Percentiles rank a stretch among this genome's conserved stretches.
Conservation (phyloP, 768 basidiomycete species). For the Hypsizygus marmoreus region DNA sequence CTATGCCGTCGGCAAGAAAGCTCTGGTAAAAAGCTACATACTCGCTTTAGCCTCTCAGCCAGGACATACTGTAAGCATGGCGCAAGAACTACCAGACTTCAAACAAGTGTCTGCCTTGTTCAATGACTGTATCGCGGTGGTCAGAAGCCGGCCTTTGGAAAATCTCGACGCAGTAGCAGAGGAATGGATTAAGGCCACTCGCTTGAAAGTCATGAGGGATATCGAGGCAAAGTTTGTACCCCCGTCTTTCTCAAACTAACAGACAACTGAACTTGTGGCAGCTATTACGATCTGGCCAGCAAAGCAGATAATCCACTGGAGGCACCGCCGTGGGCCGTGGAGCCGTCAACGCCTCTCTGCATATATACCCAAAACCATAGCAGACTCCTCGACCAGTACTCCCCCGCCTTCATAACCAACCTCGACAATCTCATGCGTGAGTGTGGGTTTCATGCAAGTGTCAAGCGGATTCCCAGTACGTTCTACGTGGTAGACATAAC, state of each 20-base stretch:
- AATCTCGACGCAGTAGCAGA: slow-evolving; percentile 7
- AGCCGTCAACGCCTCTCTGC: background rate
- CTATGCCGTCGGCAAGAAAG: too few species aligned
- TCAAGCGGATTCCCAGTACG: background rate
- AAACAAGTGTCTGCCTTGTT: slow-evolving; percentile 12
- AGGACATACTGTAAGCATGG: too few species aligned
- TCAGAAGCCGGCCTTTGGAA: background rate
- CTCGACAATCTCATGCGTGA: slow-evolving; percentile 2
- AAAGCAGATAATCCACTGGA: background rate
- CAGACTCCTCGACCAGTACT: background rate
- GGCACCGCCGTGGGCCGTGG: slow-evolving; percentile 4
- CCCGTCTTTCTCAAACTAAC: too few species aligned
- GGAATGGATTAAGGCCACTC: slow-evolving; percentile 8
- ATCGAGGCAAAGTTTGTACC: slow-evolving; percentile 6
- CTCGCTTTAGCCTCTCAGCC: too few species aligned
- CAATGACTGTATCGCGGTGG: slow-evolving; percentile 7
- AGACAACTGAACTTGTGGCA: too few species aligned
- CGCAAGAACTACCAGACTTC: slow-evolving; percentile 2
- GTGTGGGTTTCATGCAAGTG: slow-evolving; percentile 7
- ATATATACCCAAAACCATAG: background rate
- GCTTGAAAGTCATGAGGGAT: background rate
- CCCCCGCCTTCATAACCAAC: background rate
- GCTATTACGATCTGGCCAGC: background rate
- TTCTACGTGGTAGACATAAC: background rate
- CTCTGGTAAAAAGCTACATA: too few species aligned